Conservation (phyloP, 768 basidiomycete genomes). For the Lyophyllum shimeji region DNA sequence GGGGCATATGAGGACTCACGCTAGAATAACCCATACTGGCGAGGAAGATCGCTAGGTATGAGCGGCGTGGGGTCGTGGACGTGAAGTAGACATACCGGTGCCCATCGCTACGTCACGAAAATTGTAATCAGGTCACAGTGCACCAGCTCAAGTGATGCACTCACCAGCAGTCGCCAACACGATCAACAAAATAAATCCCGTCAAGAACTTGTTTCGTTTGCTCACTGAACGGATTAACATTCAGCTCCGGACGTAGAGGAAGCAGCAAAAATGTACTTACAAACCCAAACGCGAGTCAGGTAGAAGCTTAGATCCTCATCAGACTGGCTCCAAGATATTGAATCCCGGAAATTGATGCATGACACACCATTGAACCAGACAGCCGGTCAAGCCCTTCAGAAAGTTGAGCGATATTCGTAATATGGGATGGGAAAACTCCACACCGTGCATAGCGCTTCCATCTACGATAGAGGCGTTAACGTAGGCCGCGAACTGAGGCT, state of each 20-base stretch:
- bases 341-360: background rate
- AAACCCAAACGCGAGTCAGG: constrained; percentile 45
- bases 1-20: constrained; percentile 28
- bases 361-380: constrained; percentile 50
- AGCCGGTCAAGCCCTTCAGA: constrained; percentile 45
- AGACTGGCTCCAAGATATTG: background rate
- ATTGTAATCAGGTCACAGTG: background rate
- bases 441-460: constrained; percentile 48
- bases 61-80: background rate
- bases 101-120: constrained; percentile 16
- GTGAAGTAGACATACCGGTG: constrained; percentile 24
- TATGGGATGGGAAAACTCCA: constrained; percentile 4
- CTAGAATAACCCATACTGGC: constrained; percentile 40
- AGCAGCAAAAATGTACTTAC: constrained; percentile 25
- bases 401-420: constrained; percentile 6
- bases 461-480: constrained; percentile 22
- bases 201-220: constrained; percentile 34
- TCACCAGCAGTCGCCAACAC: constrained; percentile 32
- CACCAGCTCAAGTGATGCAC: constrained; percentile 5
- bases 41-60: background rate
- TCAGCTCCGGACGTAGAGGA: background rate
- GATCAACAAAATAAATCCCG: constrained; percentile 29
- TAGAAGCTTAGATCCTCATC: constrained; percentile 38
- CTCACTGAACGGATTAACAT: constrained; percentile 31
- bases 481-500: background rate